A percentile compares a stretch with the other conserved stretches of the same genome.
Conservation (phyloP, 2,329 filamentous ascomycete species). For the Dothidotthia symphoricarpi region DNA sequence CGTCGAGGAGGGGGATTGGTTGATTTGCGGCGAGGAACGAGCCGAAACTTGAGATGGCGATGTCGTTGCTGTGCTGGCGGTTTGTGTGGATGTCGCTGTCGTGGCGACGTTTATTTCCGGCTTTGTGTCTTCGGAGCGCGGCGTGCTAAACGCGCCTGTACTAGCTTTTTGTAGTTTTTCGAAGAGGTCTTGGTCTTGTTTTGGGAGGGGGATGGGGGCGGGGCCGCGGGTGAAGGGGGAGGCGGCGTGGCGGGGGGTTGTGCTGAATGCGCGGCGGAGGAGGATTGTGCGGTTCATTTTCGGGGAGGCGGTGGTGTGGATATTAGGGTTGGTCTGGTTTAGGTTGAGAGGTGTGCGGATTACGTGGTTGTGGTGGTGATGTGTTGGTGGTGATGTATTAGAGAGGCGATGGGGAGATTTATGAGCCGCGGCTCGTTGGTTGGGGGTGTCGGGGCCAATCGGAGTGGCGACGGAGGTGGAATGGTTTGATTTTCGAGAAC, state of each 20-base stretch:
- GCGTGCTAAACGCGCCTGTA: slow-evolving; percentile 75
- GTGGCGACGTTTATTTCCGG: too few species aligned
- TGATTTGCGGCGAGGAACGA: slow-evolving; percentile 4
- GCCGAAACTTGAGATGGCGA: slow-evolving; percentile 1
- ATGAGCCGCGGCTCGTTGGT: too few species aligned
- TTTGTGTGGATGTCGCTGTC: too few species aligned
- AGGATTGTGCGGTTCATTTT: slow-evolving; percentile 18
- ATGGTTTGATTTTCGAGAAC: too few species aligned
- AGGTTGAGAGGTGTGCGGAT: background rate
- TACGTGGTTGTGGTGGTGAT: background rate
- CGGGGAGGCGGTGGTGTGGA: slow-evolving; percentile 1
- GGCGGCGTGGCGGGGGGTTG: slow-evolving; percentile 4
- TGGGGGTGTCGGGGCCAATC: too few species aligned
- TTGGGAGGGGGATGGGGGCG: slow-evolving; percentile 79
- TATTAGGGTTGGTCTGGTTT: background rate
- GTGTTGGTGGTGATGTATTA: too few species aligned
- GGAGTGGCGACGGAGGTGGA: too few species aligned
- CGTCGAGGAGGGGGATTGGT: slow-evolving; percentile 12
- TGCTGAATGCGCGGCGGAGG: slow-evolving; percentile 18
- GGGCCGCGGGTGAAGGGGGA: slow-evolving; percentile 51
- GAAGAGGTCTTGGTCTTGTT: slow-evolving; percentile 86
- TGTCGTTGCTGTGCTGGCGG: slow-evolving; percentile 7
- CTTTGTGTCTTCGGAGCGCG: too few species aligned
- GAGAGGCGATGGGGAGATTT: too few species aligned
- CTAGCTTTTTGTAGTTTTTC: slow-evolving; percentile 78